Base-by-base conservation (phyloP, 2,329 filamentous ascomycete genomes). In the Xenoacremonium recifei region DNA sequence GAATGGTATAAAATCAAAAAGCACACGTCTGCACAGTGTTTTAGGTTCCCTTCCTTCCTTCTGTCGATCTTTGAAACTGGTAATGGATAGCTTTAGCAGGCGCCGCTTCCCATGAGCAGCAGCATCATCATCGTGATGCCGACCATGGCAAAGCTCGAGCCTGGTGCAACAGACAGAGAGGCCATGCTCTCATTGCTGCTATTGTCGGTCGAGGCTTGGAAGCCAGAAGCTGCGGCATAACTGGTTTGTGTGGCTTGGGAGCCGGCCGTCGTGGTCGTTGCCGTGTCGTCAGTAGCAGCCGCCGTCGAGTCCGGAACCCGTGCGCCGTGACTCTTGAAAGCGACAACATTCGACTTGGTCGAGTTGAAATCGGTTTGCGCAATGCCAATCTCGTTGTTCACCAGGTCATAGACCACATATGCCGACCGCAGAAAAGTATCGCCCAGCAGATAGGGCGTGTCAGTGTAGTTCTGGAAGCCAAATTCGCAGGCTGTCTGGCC, bases 361-460 rank as follows among this genome's bases (percentile, higher is more conserved):
- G 74, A 65, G 57, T 79, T 79, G 60, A 80, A 80, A 45, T 77
- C 67, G 10, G 79, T 79, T 13, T 68, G 64, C 4, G 77, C 79
- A 16, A 82, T 61, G 15, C 58, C 77, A 41, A 82, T 67, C 53
- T 80, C 65, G 55, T 80, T 76, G 59, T 81, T 81, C 37, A 72
- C 68, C 16, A 81, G 62, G 48, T 82, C 79, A 48, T 80, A 82
- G 6, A 81, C 77, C 5, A 81, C 73, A 47, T 81, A 82, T 2
- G 77, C 78, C 1, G 77, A 81, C 40, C 79, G 72, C 21, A 82
- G 60, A 55, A 82, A 82, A 0, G 73, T 77, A 51, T 80, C 78
- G 32, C 79, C 79, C 9, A 82, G 68, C 31, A 81, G 63, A 49
- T 63, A 77, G 0, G 70, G 62, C 3, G 60, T 47, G 17, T 54